Evolutionary conservation across 2,329 filamentous ascomycete genomes (phyloP), one percentile per base, ranked within the genome.

Genomic region (Stagonosporopsis cucurbitacearum): DNA sequence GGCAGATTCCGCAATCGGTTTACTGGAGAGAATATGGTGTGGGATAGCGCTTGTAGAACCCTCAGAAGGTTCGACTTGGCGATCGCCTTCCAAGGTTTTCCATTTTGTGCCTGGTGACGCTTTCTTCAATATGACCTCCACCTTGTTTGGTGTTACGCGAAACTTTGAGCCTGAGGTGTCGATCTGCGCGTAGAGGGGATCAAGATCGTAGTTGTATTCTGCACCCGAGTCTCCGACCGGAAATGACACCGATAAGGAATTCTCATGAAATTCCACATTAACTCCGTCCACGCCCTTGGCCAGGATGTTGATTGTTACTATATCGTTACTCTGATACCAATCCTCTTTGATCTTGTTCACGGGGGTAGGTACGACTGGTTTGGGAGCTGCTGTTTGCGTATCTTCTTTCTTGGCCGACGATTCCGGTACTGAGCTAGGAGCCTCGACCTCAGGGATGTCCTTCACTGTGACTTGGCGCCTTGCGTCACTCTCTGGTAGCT

Each of bases 61-160:
- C 3, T 53, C 35, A 4, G 59, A n/a, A 7, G 58, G 45, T 19
- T 59, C 54, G 26, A 64, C 54, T 25, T 62, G 55, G 12, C 60
- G 61, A 37, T 66, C 63, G 33, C 67, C 68, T 75, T 89, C 84
- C 1, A 90, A 77, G 1, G 76, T 68, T 23, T 81, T 74, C 91
- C 91, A 95, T 71, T 91, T 93, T 45, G 82, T 76, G 6, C 88
- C 88, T 0, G 84, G 75, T 1, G 74, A 80, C 36, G 81, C 79
- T 75, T 96, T 96, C 58, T 82, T 82, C 15, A 96, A 82, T 11
- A 79, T 83, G 33, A 96, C 79, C 73, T 96, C 92, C 50, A 96
- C 82, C 73, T 96, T 96, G 68, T 87, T 91, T 1, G 88, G 82
- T 37, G 89, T 88, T 50, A 96, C 84, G 1, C 81, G 83, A 63